Base-by-base conservation (phyloP, 306 rosid species). In the Malus sylvestris region DNA sequence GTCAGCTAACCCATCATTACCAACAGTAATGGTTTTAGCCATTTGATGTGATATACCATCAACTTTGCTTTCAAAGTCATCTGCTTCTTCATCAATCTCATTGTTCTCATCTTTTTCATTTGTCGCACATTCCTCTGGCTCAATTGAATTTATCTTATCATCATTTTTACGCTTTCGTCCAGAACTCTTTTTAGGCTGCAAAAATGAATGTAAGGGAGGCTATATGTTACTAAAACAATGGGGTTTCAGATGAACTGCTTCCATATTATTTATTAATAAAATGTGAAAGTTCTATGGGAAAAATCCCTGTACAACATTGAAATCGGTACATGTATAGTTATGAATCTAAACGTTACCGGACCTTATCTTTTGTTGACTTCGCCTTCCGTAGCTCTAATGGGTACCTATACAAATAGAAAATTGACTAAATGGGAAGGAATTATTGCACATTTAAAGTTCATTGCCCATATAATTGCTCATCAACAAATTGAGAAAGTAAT, bases 381-480 rank as follows among this genome's bases (percentile, higher is more conserved):
- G 80, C 99, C 89, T 95, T 92, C 87, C 99, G 89, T 74, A 95
- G 81, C 89, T 95, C 99, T 79, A 95, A 83, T 49, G 99, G 99
- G 78, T 92, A 95, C 98, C 98, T 91, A 72, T 72, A 78, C 60
- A 77, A 81, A 68, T 83, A 76, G 83, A 65, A 77, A 87, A 71
- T 11, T 60, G 13, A 40, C 40, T 20, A 69, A 62, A 68, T 45
- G 72, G 69, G 58, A 72, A 22, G 35, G 20, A 67, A 64, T 59
- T 74, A 25, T 61, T 81, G 49, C 46, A 68, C 0, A 15, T 35
- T 59, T 55, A 33, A 11, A 45, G 19, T 18, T 74, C 7, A 35
- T 61, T 68, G 59, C 64, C 53, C 6, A 23, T 18, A 42, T 20
- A 67, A 33, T 52, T 3, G 13, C 29, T 61, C 49, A 74, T 13